Evolutionary conservation across 331 rosid species (phyloP).

Genomic region (Quercus lobata): DNA sequence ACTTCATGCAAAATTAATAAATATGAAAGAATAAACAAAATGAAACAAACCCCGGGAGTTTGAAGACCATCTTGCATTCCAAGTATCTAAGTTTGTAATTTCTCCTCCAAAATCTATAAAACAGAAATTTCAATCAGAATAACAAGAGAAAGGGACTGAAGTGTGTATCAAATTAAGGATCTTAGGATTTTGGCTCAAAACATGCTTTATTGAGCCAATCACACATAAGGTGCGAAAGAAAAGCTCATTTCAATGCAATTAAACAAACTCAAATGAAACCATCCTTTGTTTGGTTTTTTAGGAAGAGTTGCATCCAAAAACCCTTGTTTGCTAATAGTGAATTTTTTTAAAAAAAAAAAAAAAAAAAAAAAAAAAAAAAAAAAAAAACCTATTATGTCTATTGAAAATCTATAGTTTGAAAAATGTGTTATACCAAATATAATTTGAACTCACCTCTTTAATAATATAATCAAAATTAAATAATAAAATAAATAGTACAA

Average conservation of each 20-base stretch:
- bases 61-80: conserved; percentile 47
- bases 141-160: not conserved
- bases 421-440: too few species aligned
- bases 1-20: not conserved
- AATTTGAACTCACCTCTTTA: too few species aligned
- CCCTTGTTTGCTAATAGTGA: not conserved
- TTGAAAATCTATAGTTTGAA: too few species aligned
- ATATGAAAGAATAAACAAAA: not conserved
- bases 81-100: conserved; percentile 40
- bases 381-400: too few species aligned
- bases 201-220: not conserved
- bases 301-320: not conserved
- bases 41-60: conserved; percentile 62
- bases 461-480: too few species aligned
- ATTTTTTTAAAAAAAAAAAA: too few species aligned
- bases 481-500: too few species aligned
- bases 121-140: conserved; percentile 7
- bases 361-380: too few species aligned
- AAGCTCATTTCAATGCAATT: not conserved
- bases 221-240: not conserved
- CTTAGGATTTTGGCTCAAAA: not conserved
- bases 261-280: not conserved
- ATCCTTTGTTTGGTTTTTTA: not conserved
- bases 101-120: conserved; percentile 56
- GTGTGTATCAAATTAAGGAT: not conserved